These are phyloP conservation scores for Paulownia fortunei DNA, from an alignment of 257 asterid species.

Conservation along the genomic window DNA sequence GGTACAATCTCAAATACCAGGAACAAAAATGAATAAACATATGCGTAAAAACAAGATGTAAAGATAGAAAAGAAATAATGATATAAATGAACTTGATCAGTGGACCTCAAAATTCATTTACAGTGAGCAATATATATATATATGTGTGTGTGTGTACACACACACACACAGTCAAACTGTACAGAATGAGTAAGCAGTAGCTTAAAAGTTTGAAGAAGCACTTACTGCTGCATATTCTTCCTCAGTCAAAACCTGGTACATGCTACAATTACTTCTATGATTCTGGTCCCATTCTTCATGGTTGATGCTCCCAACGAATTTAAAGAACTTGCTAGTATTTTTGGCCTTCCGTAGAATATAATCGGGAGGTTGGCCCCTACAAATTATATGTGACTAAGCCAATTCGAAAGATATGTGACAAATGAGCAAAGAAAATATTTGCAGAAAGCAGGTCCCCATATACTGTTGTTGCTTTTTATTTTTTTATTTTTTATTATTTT, in stretches of 20 bases:
- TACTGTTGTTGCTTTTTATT: neutral
- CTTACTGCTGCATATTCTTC: constrained; percentile 97
- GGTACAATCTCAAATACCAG: constrained; percentile 19
- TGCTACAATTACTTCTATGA: constrained; percentile 59
- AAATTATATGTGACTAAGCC: constrained; percentile 41
- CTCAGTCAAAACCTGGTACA: constrained; percentile 79
- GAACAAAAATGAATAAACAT: constrained; percentile 20
- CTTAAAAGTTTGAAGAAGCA: constrained; percentile 35
- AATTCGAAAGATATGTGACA: constrained; percentile 38
- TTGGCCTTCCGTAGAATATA: constrained; percentile 81
- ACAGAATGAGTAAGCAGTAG: constrained; percentile 14
- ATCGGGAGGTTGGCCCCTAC: constrained; percentile 97
- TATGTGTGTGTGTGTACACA: neutral
- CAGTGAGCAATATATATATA: neutral
- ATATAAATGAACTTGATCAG: neutral
- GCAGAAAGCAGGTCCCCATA: constrained; percentile 28
- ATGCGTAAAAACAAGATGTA: constrained; percentile 11
- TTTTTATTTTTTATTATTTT: neutral
- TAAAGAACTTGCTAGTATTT: constrained; percentile 91
- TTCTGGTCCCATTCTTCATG: constrained; percentile 65
- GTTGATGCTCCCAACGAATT: constrained; percentile 75
- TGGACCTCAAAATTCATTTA: constrained; percentile 16
- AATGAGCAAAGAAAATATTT: constrained; percentile 34
- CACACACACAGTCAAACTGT: neutral
- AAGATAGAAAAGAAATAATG: constrained; percentile 17